A percentile compares a stretch with the other conserved stretches of the same genome.
Conservation (phyloP, 1,284 basidiomycete species). For the Pterulicium gracile region DNA sequence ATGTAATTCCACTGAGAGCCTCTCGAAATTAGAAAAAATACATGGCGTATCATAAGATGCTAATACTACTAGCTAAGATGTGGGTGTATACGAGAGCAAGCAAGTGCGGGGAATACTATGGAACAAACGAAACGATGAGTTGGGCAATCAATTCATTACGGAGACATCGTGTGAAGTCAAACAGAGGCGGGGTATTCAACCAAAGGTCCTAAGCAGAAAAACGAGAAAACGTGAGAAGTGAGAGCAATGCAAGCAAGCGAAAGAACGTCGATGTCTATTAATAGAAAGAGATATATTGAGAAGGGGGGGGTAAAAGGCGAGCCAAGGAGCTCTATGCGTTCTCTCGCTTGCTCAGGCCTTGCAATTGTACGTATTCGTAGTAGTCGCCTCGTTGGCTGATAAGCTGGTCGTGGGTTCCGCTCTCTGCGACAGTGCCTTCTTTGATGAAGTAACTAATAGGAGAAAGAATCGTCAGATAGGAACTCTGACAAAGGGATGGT, state of each 20-base stretch:
- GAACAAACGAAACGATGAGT: too few species aligned
- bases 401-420: constrained; percentile 53
- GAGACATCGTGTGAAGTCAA: too few species aligned
- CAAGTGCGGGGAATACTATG: too few species aligned
- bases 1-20: too few species aligned
- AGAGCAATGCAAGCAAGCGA: not conserved
- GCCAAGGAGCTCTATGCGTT: constrained; percentile 4
- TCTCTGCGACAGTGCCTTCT: constrained; percentile 50
- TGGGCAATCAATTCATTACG: too few species aligned
- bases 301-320: not conserved
- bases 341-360: constrained; percentile 22
- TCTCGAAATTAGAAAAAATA: too few species aligned
- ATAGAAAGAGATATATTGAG: not conserved
- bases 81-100: too few species aligned
- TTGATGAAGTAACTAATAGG: constrained; percentile 43
- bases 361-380: constrained; percentile 51
- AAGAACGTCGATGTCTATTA: not conserved
- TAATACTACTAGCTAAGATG: too few species aligned
- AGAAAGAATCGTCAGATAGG: constrained; percentile 7
- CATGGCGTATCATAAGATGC: too few species aligned
- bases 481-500: not conserved
- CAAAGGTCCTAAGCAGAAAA: too few species aligned
- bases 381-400: constrained; percentile 41
- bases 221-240: too few species aligned
- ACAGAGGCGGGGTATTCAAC: too few species aligned